Evolutionary conservation across 768 basidiomycete species (phyloP), one percentile per base, ranked within the genome.

Genomic region (Boletus pseudo-olivaceus): DNA sequence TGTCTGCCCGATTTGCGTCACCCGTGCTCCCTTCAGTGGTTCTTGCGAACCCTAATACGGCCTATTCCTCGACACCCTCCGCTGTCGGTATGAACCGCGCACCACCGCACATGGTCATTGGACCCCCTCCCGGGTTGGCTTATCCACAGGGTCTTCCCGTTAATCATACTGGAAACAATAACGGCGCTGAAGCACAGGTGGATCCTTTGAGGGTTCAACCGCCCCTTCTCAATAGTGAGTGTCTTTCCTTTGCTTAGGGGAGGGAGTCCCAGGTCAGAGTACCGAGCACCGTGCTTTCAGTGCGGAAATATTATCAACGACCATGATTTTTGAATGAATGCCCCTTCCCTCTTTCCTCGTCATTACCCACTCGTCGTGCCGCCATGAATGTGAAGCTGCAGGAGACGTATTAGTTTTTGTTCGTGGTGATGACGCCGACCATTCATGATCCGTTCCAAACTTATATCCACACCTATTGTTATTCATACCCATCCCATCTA

Each of bases 281-380:
- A 88, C 87, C 89, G 80, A 90, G 87, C 75, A 73, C 86, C 85
- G 84, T 88, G 78, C 87, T 87, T 88, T 87, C 86, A 90, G 88
- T 87, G 84, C 87, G 86, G 84, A 86, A 84, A 81, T 75, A 82
- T 76, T 82, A 82, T 74, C 77, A 83, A 80, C 84, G 80, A 69
- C 80, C 79, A 76, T 88, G 78, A 88, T 67, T 63, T 55, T 62
- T 62, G 62, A 67, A 69, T 69, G 65, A 66, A 70, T 74, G 69
- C 74, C 61, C 65, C 47, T 56, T 63, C 49, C 40, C 45, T 56
- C 56, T 62, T 63, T 55, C 64, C 54, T 59, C 60, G 54, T 65
- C 61, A 50, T 66, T 59, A 58, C 60, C 57, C 47, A 30, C 62
- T 59, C 56, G 45, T 58, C 56, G 52, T 60, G 47, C 57, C 63